Conservation (phyloP, 176 grass and related monocot genomes). For the Musa acuminata region DNA sequence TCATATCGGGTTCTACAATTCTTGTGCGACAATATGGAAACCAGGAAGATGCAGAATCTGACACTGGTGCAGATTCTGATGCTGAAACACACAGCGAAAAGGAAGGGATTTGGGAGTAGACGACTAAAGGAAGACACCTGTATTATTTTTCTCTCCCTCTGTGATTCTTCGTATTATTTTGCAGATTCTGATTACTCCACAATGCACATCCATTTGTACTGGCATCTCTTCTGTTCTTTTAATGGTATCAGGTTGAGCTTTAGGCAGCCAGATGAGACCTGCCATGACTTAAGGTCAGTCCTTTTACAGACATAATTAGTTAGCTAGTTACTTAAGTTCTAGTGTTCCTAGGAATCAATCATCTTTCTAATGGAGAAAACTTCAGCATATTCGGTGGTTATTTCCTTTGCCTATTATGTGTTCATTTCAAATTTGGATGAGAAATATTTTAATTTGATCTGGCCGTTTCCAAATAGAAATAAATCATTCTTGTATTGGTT, state of each 20-base stretch:
- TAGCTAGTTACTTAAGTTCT: no score
- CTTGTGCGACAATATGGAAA: background rate
- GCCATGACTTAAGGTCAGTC: background rate
- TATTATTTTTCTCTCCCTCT: background rate
- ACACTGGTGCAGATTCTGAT: background rate
- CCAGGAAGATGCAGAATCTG: background rate
- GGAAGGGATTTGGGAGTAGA: background rate
- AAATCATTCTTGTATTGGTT: no score
- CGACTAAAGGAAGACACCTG: background rate
- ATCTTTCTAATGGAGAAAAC: no score
- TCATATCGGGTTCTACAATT: background rate
- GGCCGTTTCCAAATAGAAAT: no score
- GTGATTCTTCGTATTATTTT: background rate
- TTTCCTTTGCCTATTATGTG: no score
- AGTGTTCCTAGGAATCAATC: no score
- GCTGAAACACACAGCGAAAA: background rate
- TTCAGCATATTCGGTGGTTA: no score
- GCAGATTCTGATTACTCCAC: background rate
- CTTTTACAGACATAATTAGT: no score
- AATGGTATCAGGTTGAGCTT: constrained; percentile 7
- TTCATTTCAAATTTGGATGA: no score
- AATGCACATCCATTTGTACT: no score
- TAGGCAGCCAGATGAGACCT: background rate
- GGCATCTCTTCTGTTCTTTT: background rate
- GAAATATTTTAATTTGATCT: no score